phyloP scores from a whole-genome alignment of 2,329 filamentous ascomycete genomes.

The Phaeophleospora eucalypticola region DNA sequence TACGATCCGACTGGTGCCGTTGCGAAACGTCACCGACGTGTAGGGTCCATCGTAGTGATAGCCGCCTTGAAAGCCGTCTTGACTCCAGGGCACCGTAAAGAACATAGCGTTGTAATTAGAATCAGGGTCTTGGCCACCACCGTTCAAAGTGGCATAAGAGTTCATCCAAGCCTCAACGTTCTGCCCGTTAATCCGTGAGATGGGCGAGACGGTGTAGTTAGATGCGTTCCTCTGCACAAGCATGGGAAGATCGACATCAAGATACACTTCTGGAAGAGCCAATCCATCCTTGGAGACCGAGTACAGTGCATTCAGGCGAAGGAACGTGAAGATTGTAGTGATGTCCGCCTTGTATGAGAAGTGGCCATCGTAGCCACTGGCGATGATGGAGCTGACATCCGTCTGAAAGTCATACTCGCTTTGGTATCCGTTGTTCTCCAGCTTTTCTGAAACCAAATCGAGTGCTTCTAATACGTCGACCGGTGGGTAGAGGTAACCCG shows the following conservation, averaged over 20 bases:
- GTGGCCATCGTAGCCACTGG: conserved; percentile 40
- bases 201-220: conserved; percentile 27
- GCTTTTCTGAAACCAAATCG: conserved; percentile 32
- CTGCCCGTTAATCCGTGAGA: conserved; percentile 38
- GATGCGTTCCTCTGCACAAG: background rate
- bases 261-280: conserved; percentile 36
- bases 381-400: conserved; percentile 34
- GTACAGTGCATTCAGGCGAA: conserved; percentile 15
- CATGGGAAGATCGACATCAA: conserved; percentile 25
- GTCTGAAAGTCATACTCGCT: conserved; percentile 42
- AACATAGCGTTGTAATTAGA: conserved; percentile 40
- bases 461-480: conserved; percentile 39
- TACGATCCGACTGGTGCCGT: background rate
- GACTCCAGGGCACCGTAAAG: conserved; percentile 14
- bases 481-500: conserved; percentile 32
- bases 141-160: conserved; percentile 30
- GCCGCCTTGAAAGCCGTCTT: background rate
- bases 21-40: background rate
- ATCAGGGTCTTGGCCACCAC: conserved; percentile 38
- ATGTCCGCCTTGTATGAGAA: conserved; percentile 37
- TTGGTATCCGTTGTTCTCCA: conserved; percentile 30
- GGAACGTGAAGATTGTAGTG: conserved; percentile 35
- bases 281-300: conserved; percentile 35
- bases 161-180: conserved; percentile 33
- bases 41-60: background rate